Evolutionary conservation across 805 yeast genomes (phyloP).

Genomic region (Tetrapisispora phaffii): DNA sequence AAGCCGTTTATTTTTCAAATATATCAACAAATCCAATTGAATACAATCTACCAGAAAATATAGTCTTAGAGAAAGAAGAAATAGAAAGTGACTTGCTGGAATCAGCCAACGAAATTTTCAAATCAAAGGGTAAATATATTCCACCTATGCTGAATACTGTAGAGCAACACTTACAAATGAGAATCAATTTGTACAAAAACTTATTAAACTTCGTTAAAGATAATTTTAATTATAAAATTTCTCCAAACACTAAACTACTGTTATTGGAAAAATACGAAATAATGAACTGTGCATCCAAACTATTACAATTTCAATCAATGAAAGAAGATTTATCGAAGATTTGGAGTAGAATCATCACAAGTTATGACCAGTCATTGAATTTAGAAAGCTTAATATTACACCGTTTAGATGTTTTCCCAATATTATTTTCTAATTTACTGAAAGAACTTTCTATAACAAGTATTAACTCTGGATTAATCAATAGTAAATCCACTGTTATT

Average conservation of each 20-base stretch:
- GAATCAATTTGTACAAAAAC: constrained; percentile 37
- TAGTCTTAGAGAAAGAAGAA: constrained; percentile 36
- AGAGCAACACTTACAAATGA: constrained; percentile 40
- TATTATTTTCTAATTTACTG: constrained; percentile 19
- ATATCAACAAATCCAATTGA: constrained; percentile 37
- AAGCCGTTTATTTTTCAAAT: constrained; percentile 57
- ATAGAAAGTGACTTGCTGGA: constrained; percentile 42
- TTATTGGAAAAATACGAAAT: constrained; percentile 35
- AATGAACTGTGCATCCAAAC: constrained; percentile 37
- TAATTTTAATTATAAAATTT: constrained; percentile 36
- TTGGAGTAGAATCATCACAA: constrained; percentile 9
- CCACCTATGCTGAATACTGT: constrained; percentile 45
- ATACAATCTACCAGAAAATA: constrained; percentile 37
- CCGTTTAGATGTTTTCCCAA: constrained; percentile 21
- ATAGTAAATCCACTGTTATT: constrained; percentile 13
- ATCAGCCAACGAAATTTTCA: constrained; percentile 47
- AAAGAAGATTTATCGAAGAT: constrained; percentile 5
- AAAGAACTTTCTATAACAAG: constrained; percentile 8
- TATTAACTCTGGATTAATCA: constrained; percentile 7
- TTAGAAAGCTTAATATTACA: constrained; percentile 19
- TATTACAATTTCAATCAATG: constrained; percentile 28
- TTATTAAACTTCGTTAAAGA: constrained; percentile 37
- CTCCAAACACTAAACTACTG: constrained; percentile 32
- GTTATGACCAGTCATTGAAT: constrained; percentile 5
- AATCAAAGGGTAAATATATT: constrained; percentile 45